Evolutionary conservation across 2,329 filamentous ascomycete genomes (phyloP), one percentile per base, ranked within the genome.

Genomic region (Colletotrichum nymphaeae): DNA sequence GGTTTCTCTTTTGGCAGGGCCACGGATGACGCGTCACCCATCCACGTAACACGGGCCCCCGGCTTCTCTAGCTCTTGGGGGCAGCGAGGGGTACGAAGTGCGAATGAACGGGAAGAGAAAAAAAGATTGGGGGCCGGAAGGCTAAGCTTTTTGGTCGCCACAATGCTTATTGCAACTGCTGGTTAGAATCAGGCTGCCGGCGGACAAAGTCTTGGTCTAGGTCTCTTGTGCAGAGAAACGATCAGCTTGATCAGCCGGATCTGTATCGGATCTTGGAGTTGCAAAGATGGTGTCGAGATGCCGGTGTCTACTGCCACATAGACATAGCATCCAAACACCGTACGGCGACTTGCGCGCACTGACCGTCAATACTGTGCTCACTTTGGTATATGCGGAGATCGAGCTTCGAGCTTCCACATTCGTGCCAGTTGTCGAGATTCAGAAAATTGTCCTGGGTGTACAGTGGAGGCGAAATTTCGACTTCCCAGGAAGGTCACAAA

Each of bases 101-200:
- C 26, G 63, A 28, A 26, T 65, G 30, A 32, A 30, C 52, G 11
- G 63, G 28, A 19, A 24, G n/a, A 26, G 22, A n/a, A n/a, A 46
- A 46, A 42, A 32, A 14, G 26, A 24, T 72, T 70, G 70, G 60
- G 67, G 67, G 67, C 55, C 70, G 19, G 19, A 52, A 71, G 35
- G 67, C 67, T 57, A 66, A 71, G 67, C 62, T 71, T 71, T 53
- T 62, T 57, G 12, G 26, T 56, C 49, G 46, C 35, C 67, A 66
- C 46, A 71, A 66, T 71, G 71, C 71, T 73, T 73, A 63, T 71
- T 71, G 28, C 9, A 30, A 73, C 67, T 49, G 62, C 71, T 66
- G 24, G 19, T n/a, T 22, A 71, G 35, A 63, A 73, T 42, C 71
- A 73, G 71, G 71, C 71, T 71, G 60, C n/a, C n/a, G 24, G 12